A percentile compares a stretch with the other conserved stretches of the same genome.
Evolutionary conservation across 371 early-diverging fungal species (phyloP).

Genomic region (Lichtheimia ornata): DNA sequence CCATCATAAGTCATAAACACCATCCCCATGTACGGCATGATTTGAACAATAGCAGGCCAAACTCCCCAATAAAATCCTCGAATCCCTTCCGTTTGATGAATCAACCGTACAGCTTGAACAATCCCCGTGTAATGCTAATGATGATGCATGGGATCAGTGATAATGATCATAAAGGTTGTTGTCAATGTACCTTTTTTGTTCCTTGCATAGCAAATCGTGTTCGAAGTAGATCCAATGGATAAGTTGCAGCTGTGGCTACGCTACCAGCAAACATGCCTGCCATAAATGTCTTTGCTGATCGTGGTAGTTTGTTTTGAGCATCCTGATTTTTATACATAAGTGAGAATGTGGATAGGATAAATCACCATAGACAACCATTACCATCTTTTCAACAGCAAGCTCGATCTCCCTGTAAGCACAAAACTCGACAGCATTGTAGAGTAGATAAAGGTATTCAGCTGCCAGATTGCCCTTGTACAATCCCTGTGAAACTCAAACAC

Average conservation of each 20-base stretch:
- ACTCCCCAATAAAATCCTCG: conserved; percentile 88
- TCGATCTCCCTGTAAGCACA: conserved; percentile 65
- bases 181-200: conserved; percentile 37
- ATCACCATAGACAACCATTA: conserved; percentile 2
- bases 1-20: conserved; percentile 77
- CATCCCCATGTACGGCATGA: conserved; percentile 93
- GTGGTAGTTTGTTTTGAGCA: conserved; percentile 26
- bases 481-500: conserved; percentile 47
- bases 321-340: conserved; percentile 8
- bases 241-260: conserved; percentile 78
- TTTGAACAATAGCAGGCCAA: conserved; percentile 80
- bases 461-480: conserved; percentile 94
- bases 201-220: conserved; percentile 92
- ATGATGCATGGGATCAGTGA: too few species aligned
- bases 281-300: conserved; percentile 56
- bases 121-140: conserved; percentile 64
- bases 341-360: background rate
- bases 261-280: conserved; percentile 62
- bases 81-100: conserved; percentile 72
- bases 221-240: conserved; percentile 92
- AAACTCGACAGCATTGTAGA: conserved; percentile 91
- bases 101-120: conserved; percentile 60
- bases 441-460: conserved; percentile 87
- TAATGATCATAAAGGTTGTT: background rate
- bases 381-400: conserved; percentile 22